Evolutionary conservation across 2,329 filamentous ascomycete species (phyloP), one percentile per base, ranked within the genome.

Genomic region (Colletotrichum liriopes): DNA sequence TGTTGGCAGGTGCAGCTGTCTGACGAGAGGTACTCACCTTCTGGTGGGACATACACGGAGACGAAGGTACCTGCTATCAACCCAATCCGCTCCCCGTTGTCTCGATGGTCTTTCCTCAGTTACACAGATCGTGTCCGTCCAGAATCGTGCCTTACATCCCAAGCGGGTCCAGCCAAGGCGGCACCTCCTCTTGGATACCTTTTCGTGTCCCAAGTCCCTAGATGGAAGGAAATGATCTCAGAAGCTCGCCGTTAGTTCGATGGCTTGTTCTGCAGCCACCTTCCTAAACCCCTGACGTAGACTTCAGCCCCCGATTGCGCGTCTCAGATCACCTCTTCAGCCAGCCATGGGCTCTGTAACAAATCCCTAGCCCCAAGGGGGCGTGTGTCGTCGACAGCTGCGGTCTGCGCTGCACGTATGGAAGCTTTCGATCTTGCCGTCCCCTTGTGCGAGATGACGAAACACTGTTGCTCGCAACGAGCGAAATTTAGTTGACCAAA

Each of bases 241-340:
- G 20, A 16, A 37, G 23, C 32, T 47, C 11, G n/a, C 9, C 52
- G 52, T 55, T 37, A 16, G 23, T n/a, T 39, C 32, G 12, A 37
- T 37, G 32, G 37, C 9, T n/a, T 11, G 18, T 11, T 11, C 43
- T n/a, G 1, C 20, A 9, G 14, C 43, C 41, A 16, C 41, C 2
- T 7, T 6, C 43, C 43, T 37, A 37, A 37, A 37, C 7, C 43
- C 18, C 7, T n/a, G 18, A 45, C 9, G 9, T 9, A 8, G 18
- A 45, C 18, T 20, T 20, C 18, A 23, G 35, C 32, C 52, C 11
- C 12, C 3, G 14, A 37, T n/a, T 5, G 16, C 18, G 32, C 37
- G 52, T 56, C 32, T 56, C 52, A 56, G 52, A 56, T 56, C 20
- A 20, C 37, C 32, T 37, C 52, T n/a, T 14, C 5, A 55, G 20